phyloP scores from a whole-genome alignment of 768 basidiomycete genomes.

The Trichaptum fuscoviolaceum region DNA sequence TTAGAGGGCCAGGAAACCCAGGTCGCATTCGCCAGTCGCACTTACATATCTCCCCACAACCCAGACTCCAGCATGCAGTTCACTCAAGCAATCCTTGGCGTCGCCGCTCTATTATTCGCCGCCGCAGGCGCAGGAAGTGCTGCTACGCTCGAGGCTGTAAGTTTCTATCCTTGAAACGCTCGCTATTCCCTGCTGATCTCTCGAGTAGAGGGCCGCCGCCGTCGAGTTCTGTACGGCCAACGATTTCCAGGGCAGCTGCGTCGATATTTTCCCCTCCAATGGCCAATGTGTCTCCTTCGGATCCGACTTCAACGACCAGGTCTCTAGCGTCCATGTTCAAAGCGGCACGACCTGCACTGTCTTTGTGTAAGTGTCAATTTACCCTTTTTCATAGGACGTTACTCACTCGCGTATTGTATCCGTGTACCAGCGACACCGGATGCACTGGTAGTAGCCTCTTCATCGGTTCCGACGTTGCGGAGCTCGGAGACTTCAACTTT shows the following conservation, averaged over 20 bases:
- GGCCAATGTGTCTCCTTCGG: neutral
- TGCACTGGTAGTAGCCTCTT: neutral
- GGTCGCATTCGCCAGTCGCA: too few relatives aligned
- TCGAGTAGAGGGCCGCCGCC: neutral
- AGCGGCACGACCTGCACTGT: neutral
- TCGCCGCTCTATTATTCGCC: too few relatives aligned
- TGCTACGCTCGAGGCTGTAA: too few relatives aligned
- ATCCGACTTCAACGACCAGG: neutral
- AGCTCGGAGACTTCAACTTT: neutral
- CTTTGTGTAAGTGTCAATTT: neutral
- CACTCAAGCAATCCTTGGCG: too few relatives aligned
- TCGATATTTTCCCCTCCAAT: neutral
- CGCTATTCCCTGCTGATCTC: neutral
- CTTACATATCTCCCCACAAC: too few relatives aligned
- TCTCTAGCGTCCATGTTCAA: neutral
- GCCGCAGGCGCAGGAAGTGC: too few relatives aligned
- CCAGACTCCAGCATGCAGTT: too few relatives aligned
- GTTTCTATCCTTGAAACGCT: too few relatives aligned
- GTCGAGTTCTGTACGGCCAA: neutral
- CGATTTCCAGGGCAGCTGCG: neutral
- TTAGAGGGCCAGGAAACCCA: too few relatives aligned
- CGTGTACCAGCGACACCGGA: neutral
- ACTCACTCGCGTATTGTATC: neutral
- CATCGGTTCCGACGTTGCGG: neutral
- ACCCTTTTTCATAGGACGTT: neutral